Conservation (phyloP, 2,329 filamentous ascomycete genomes). For the Daldinia sp. region DNA sequence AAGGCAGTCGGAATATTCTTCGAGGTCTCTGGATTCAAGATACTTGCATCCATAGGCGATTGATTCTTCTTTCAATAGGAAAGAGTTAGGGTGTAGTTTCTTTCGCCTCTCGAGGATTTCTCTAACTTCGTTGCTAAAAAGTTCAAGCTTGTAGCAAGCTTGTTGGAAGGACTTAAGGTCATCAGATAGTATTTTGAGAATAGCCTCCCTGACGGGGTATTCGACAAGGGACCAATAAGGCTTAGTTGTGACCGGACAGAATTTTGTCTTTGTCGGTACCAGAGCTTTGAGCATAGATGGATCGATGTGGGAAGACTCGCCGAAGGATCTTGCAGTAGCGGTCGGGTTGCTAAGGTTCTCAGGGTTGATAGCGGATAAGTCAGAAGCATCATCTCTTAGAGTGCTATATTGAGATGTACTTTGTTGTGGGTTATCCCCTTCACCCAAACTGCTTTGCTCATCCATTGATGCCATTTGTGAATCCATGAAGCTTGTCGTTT, state of each 20-base stretch:
- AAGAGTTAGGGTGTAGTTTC: background rate
- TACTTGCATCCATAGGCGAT: constrained; percentile 20
- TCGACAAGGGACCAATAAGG: constrained; percentile 17
- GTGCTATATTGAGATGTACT: background rate
- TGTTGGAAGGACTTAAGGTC: constrained; percentile 9
- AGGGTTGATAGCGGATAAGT: background rate
- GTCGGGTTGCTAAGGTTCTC: background rate
- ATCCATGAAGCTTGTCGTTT: background rate
- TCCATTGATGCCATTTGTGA: background rate
- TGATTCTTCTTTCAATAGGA: background rate
- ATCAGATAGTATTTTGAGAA: constrained; percentile 11
- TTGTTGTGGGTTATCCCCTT: background rate
- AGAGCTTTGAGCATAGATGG: background rate
- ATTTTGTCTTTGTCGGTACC: background rate
- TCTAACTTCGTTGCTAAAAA: constrained; percentile 4
- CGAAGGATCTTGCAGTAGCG: background rate
- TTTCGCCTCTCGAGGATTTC: background rate
- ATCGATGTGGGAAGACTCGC: background rate
- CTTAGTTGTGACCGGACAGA: background rate
- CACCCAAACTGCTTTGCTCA: background rate
- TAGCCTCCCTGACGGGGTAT: constrained; percentile 10
- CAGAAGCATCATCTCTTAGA: background rate
- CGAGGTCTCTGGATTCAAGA: background rate
- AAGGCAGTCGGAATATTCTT: background rate
- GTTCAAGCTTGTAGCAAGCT: constrained; percentile 1